Conservation (phyloP, 164 flowering plant species). For the Vitis rupestris region DNA sequence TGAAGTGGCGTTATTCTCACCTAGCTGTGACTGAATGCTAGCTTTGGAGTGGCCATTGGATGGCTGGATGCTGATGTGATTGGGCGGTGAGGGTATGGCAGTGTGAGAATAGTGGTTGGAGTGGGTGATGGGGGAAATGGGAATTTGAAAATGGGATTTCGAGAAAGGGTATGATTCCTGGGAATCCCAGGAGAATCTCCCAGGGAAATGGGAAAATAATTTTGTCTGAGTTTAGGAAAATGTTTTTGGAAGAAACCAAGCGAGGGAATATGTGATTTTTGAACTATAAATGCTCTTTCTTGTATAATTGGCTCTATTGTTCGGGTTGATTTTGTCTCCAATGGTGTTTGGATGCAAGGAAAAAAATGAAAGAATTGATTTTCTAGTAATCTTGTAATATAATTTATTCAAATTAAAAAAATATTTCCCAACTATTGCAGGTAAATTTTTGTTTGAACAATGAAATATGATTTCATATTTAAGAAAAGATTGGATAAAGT, state of each 20-base stretch:
- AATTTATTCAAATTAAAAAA: too few relatives aligned
- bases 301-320: too few relatives aligned
- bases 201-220: neutral
- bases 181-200: constrained; percentile 22
- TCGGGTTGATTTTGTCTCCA: too few relatives aligned
- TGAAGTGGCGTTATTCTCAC: neutral
- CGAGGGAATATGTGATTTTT: neutral
- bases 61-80: neutral
- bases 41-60: neutral
- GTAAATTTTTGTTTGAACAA: too few relatives aligned
- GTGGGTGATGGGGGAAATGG: neutral
- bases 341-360: too few relatives aligned
- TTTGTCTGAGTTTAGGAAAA: neutral
- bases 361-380: too few relatives aligned
- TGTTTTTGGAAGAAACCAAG: constrained; percentile 2
- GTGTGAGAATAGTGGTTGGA: neutral
- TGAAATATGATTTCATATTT: too few relatives aligned
- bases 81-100: neutral
- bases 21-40: neutral
- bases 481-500: too few relatives aligned
- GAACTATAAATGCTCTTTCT: too few relatives aligned
- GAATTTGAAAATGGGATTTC: neutral
- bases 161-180: constrained; percentile 11
- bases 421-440: too few relatives aligned
- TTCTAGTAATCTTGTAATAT: too few relatives aligned